These are phyloP conservation scores for Geosmithia morbida DNA, from an alignment of 2,329 filamentous ascomycete genomes.

Conservation along the genomic window DNA sequence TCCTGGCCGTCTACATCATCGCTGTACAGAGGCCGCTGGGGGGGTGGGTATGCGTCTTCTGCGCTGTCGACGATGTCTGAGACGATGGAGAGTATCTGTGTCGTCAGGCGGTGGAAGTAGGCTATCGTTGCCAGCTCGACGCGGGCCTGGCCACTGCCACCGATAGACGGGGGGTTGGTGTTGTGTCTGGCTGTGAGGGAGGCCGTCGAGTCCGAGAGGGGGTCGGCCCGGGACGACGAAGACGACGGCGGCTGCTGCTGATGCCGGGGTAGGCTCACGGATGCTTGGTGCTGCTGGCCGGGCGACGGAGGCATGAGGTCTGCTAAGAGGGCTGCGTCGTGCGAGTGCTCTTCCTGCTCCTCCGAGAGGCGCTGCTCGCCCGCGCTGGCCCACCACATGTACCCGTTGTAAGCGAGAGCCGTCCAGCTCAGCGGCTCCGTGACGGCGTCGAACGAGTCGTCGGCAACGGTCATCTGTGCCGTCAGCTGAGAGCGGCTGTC, in stretches of 20 bases:
- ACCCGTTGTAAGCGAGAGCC: constrained; percentile 63
- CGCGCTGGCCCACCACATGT: constrained; percentile 84
- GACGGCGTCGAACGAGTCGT: constrained; percentile 37
- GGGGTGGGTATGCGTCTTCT: constrained; percentile 22
- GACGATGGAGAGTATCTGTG: constrained; percentile 46
- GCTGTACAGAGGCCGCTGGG: background rate
- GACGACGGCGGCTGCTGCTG: constrained; percentile 9
- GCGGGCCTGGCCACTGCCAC: constrained; percentile 23
- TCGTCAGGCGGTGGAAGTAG: constrained; percentile 68
- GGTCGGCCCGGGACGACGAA: constrained; percentile 16
- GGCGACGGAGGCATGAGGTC: constrained; percentile 24
- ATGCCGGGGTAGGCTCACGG: constrained; percentile 13
- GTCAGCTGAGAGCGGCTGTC: constrained; percentile 10
- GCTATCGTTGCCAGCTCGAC: constrained; percentile 60
- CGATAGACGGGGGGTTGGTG: background rate
- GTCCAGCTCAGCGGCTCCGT: constrained; percentile 55
- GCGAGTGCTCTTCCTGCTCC: constrained; percentile 41
- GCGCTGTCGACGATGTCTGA: constrained; percentile 41
- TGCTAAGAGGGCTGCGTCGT: constrained; percentile 40
- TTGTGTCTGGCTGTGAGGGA: constrained; percentile 24
- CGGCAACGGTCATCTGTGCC: constrained; percentile 11
- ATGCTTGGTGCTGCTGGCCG: background rate
- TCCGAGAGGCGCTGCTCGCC: constrained; percentile 54
- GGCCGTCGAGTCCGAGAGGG: constrained; percentile 26
- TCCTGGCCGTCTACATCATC: constrained; percentile 8